Base-by-base conservation (phyloP, 2,329 filamentous ascomycete genomes). In the Scedosporium dehoogii region DNA sequence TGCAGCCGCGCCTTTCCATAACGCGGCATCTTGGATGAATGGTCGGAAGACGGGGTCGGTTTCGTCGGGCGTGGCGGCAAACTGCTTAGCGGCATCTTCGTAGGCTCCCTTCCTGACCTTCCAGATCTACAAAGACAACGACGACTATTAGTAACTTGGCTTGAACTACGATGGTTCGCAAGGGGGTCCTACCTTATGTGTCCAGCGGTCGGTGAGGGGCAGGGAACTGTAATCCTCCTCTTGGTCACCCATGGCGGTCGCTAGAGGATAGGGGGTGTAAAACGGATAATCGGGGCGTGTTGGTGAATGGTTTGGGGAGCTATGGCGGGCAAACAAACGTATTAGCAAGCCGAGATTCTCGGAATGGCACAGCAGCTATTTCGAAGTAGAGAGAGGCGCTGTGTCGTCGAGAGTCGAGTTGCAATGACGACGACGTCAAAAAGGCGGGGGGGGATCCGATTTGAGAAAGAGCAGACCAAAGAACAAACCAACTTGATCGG, bases 41-140 rank as follows among this genome's bases (percentile, higher is more conserved):
- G 93, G 91, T 68, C 86, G 84, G 69, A 99, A 97, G 42, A 87
- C 87, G 12, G 92, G 87, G 72, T 96, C 90, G 68, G 86, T 84
- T 73, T 97, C 93, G 75, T 92, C 88, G 65, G 91, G 87, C 5
- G 92, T 91, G 63, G 85, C 80, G 72, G 92, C 88, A 74, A 99
- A 97, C 68, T 88, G 85, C 74, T 94, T 92, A 48, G 89, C 85
- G 21, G 91, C 92, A 68, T 94, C 91, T 81, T 99, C 94, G 73
- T 97, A 99, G 61, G 87, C 94, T 71, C 86, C 86, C 78, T 99
- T 99, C 71, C 94, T 85, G 51, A 96, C 92, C 82, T 99, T 99
- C 94, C 94, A 99, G 71, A 90, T 85, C 89, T 90, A 60, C 2
- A 33, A 62, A 23, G 18, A n/a, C 18, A 41, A 44, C 14, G 33